Evolutionary conservation across 2,329 filamentous ascomycete species (phyloP).

Genomic region (Penicillium aurantiogriseum): DNA sequence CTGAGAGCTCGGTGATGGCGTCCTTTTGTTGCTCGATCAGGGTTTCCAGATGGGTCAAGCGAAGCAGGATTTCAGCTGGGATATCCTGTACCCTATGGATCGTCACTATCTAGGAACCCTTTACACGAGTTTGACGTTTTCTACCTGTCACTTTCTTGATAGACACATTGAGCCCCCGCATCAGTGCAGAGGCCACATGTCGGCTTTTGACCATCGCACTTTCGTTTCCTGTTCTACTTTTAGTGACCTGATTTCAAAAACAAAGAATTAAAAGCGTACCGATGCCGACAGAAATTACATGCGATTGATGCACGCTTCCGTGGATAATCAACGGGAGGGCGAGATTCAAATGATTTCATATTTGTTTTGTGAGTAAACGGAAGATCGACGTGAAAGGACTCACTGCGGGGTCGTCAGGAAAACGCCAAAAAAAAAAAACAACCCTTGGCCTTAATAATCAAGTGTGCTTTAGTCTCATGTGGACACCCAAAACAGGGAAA

Average conservation of each 20-base stretch:
- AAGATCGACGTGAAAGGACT: conserved; percentile 1
- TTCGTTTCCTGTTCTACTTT: conserved; percentile 14
- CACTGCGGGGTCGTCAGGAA: conserved; percentile 10
- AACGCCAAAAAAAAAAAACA: background rate
- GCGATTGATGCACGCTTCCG: conserved; percentile 20
- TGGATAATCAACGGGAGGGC: conserved; percentile 13
- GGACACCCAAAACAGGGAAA: background rate
- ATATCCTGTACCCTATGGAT: conserved; percentile 11
- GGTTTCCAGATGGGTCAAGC: conserved; percentile 16
- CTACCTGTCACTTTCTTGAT: conserved; percentile 21
- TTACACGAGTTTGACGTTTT: background rate
- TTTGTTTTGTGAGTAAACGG: conserved; percentile 3
- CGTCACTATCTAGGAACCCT: conserved; percentile 2
- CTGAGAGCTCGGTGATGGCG: conserved; percentile 13
- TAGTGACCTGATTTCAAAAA: background rate
- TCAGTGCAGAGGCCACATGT: conserved; percentile 18
- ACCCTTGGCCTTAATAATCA: conserved; percentile 7
- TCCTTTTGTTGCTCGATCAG: conserved; percentile 18
- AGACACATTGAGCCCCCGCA: conserved; percentile 19
- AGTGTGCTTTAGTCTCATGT: background rate
- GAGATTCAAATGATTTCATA: conserved; percentile 9
- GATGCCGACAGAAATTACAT: conserved; percentile 21
- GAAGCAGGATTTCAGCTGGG: conserved; percentile 15
- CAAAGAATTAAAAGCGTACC: conserved; percentile 5
- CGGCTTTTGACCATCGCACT: conserved; percentile 20